Evolutionary conservation across 192 early-diverging fungal genomes (phyloP), one percentile per base, ranked within the genome.

Genomic region (Rhizoclosmatium globosum): DNA sequence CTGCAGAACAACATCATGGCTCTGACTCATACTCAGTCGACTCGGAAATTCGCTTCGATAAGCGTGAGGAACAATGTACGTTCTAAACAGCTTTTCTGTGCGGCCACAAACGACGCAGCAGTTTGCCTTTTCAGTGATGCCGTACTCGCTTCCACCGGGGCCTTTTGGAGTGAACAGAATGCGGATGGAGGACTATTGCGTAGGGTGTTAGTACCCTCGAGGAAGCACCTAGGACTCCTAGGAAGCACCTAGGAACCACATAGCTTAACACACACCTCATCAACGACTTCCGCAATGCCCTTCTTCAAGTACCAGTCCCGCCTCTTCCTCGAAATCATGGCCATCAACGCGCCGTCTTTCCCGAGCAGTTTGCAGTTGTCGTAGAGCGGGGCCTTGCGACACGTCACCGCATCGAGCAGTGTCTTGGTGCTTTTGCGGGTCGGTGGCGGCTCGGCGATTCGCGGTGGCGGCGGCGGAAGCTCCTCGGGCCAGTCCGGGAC

Each of bases 21-120:
- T 45, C 23, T 68, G 67, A 68, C 42, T 45, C 13, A 43, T 43
- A 46, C 42, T 42, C 42, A 68, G 7, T 21, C 23, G 7, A 19
- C 7, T 7, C 9, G 67, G 67, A 42, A 68, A 68, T 13, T 45
- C 42, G 3, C 39, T 11, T 68, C 67, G 67, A 13, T 68, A 68
- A 7, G 42, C n/a, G 44, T 68, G 67, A 13, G 67, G 67, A 7
- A 68, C 67, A 68, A 68, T 68, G 67, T 68, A 68, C 13, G 67
- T 68, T 3, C 67, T 21, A 46, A 68, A 68, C 67, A 68, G 67
- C 17, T 47, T 42, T 11, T 19, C 17, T 19, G 21, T 43, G 9
- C 15, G 9, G 38, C 67, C 67, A 47, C 67, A 68, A 17, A 68
- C 67, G 19, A 68, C 67, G 44, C 67, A 68, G 45, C 38, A 17